phyloP scores from a whole-genome alignment of 345 rosid genomes.

The Eucalyptus guilfoylei region DNA sequence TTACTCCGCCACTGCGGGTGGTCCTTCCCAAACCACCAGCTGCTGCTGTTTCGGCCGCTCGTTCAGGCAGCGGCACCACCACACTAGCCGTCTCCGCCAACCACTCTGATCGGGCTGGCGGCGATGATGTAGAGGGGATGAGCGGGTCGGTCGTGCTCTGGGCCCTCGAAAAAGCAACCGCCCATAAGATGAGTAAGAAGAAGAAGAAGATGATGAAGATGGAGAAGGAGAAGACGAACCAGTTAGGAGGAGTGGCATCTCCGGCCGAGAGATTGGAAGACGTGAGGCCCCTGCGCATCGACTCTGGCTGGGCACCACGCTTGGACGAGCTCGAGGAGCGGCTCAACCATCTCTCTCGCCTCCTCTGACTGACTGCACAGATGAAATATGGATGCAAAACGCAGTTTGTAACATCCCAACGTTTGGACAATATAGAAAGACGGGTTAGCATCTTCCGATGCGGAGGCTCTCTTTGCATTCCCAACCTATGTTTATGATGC shows the following conservation, averaged over 20 bases:
- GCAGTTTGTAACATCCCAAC: not conserved
- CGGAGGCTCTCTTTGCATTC: not conserved
- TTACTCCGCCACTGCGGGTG: not conserved
- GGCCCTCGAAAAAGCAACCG: slow-evolving; percentile 53
- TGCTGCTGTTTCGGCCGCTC: not conserved
- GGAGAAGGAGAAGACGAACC: not conserved
- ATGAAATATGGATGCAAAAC: not conserved
- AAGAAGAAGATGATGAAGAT: slow-evolving; percentile 1
- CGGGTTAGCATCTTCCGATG: not conserved
- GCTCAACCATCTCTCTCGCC: not conserved
- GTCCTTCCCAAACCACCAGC: not conserved
- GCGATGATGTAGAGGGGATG: slow-evolving; percentile 2
- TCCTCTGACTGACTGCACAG: not conserved
- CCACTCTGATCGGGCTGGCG: not conserved
- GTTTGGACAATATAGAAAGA: not conserved
- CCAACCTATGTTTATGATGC: not conserved
- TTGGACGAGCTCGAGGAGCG: not conserved
- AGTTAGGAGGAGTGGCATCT: not conserved
- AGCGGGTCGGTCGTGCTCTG: slow-evolving; percentile 46
- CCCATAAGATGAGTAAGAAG: slow-evolving; percentile 18
- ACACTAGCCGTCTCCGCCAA: not conserved
- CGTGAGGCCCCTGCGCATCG: not conserved
- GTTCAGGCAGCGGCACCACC: not conserved
- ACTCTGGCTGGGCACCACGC: not conserved
- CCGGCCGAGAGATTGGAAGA: not conserved